Conservation (phyloP, 192 early-diverging fungal genomes). For the Chytriomyces sp. region DNA sequence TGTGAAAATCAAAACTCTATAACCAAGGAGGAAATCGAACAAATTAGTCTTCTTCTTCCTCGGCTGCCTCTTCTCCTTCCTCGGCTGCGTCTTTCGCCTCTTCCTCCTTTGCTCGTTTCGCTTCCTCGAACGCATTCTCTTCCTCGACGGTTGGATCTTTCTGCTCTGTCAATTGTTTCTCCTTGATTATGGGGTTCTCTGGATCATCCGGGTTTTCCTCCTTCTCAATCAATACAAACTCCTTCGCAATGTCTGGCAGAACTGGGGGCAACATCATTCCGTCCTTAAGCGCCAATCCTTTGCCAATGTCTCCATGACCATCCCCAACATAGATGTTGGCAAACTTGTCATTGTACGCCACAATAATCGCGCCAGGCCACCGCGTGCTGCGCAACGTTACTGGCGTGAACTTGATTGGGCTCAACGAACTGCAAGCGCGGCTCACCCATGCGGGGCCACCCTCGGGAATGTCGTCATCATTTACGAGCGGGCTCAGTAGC, state of each 20-base stretch:
- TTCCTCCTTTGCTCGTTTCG: conserved; percentile 50
- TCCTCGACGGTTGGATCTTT: conserved; percentile 63
- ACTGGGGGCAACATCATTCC: conserved; percentile 43
- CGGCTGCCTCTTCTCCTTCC: conserved; percentile 52
- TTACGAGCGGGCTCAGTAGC: conserved; percentile 42
- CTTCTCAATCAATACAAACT: conserved; percentile 48
- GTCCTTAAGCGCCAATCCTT: neutral
- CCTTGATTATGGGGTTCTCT: conserved; percentile 20
- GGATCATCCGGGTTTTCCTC: conserved; percentile 33
- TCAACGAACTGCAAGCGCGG: conserved; percentile 46
- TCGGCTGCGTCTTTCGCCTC: conserved; percentile 50
- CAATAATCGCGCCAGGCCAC: conserved; percentile 60
- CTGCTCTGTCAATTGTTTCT: conserved; percentile 44
- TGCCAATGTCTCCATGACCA: conserved; percentile 46
- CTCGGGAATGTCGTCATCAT: conserved; percentile 48
- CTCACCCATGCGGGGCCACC: conserved; percentile 53
- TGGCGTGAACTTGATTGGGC: conserved; percentile 57
- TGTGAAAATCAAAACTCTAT: too few species aligned
- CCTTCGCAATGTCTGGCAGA: conserved; percentile 48
- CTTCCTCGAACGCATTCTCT: conserved; percentile 58
- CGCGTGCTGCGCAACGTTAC: conserved; percentile 51
- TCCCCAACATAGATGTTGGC: conserved; percentile 66
- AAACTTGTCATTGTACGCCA: conserved; percentile 67
- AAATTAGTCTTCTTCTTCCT: conserved; percentile 37
- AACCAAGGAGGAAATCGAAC: too few species aligned